These are phyloP conservation scores for Cyclotella sp. DNA, from an alignment of 108 stramenopile species.

Conservation along the genomic window DNA sequence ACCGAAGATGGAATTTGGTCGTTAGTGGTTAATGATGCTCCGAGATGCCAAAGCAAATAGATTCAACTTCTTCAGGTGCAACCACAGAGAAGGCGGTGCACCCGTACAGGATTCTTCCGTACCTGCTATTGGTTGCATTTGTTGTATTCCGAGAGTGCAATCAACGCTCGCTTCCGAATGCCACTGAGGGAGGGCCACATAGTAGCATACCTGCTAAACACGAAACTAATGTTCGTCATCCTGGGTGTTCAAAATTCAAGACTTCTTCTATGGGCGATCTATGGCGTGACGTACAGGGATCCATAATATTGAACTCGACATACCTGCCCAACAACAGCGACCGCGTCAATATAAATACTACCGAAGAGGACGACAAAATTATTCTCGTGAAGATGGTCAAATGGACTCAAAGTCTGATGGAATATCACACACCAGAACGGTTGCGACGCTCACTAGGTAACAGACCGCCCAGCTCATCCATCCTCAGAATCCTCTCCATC, in stretches of 20 bases:
- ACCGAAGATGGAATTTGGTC: too few relatives aligned
- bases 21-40: not conserved
- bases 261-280: slow-evolving; percentile 6
- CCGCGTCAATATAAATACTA: not conserved
- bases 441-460: slow-evolving; percentile 3
- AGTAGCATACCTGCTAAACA: slow-evolving; percentile 1
- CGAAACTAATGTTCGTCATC: not conserved
- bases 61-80: not conserved
- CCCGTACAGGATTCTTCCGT: not conserved
- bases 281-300: not conserved
- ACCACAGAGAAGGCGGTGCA: not conserved
- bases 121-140: slow-evolving; percentile 1
- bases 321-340: slow-evolving; percentile 13
- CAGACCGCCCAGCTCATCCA: slow-evolving; percentile 9
- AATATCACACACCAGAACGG: slow-evolving; percentile 17
- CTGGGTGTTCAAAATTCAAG: slow-evolving; percentile 9
- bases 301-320: slow-evolving; percentile 9
- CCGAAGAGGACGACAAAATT: not conserved
- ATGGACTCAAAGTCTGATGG: slow-evolving; percentile 14
- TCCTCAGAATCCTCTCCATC: slow-evolving; percentile 14
- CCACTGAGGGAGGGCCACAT: not conserved
- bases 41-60: not conserved
- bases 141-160: slow-evolving; percentile 13
- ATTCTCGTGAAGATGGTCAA: slow-evolving; percentile 3
- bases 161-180: not conserved